phyloP scores from a whole-genome alignment of 805 yeast genomes.

The Myxozyma sirexii region DNA sequence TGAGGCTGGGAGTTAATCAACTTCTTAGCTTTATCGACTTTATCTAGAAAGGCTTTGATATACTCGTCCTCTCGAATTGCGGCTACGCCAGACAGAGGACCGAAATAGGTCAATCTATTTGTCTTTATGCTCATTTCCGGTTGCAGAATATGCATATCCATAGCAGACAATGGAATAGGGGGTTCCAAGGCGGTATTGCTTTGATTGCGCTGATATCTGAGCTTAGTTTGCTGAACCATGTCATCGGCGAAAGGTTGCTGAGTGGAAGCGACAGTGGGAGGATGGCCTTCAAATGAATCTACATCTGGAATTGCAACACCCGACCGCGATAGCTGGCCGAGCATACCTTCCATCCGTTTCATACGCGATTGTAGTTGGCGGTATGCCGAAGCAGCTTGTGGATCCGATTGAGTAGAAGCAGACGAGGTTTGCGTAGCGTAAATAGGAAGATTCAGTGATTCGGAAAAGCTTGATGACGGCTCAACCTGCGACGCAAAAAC shows the following conservation, averaged over 20 bases:
- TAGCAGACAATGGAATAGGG: conserved; percentile 11
- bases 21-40: conserved; percentile 17
- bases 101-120: conserved; percentile 28
- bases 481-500: not conserved
- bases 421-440: not conserved
- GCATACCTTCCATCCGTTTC: conserved; percentile 25
- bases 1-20: not conserved
- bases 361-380: conserved; percentile 19
- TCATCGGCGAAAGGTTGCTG: too few relatives aligned
- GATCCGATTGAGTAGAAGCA: not conserved
- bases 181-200: not conserved
- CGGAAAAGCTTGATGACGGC: not conserved
- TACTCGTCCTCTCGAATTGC: conserved; percentile 24
- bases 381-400: conserved; percentile 6
- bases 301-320: conserved; percentile 11
- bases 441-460: not conserved
- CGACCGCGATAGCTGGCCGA: conserved; percentile 9
- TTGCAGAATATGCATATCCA: conserved; percentile 15
- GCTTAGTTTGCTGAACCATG: too few relatives aligned
- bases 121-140: conserved; percentile 25
- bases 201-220: not conserved
- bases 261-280: not conserved
- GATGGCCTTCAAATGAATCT: not conserved
- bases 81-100: conserved; percentile 24
- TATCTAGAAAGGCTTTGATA: conserved; percentile 14